Evolutionary conservation across 495 filamentous ascomycete genomes (phyloP), one percentile per base, ranked within the genome.

Genomic region (Xylaria palmicola): DNA sequence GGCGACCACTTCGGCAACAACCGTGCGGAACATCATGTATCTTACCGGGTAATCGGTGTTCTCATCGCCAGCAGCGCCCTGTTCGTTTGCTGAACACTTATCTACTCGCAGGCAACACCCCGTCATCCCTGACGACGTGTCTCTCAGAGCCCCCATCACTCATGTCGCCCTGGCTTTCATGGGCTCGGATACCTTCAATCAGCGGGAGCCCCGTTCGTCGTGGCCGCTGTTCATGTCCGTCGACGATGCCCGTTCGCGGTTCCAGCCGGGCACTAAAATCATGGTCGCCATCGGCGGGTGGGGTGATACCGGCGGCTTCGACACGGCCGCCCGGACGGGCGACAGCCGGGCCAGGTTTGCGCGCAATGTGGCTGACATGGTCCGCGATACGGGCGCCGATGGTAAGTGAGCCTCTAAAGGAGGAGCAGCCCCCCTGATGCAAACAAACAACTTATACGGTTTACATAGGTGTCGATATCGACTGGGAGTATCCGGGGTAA

Each of bases 401-500:
- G 87, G 84, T 69, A 52, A 54, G 69, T 68, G 2, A 8, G n/a
- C 29, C 29, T 34, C 22, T 1, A 32, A 13, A 19, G 6, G 2
- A 36, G 5, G 17, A 47, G 0, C 3, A 1, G 12, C 12, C 4
- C 13, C n/a, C n/a, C n/a, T n/a, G n/a, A 41, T 62, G 22, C n/a
- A 1, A 26, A 13, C 39, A 2, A 50, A 50, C 54, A 34, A 56
- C 29, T 20, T 22, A 60, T 50, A 48, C 17, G 52, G 19, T 57
- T n/a, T n/a, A 56, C 32, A 6, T 43, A 75, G 75, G 77, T 15
- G 73, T 84, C 70, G 89, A 92, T 60, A 84, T 91, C 56, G 88
- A 92, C 67, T 92, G 89, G 89, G 88, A 92, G 64, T 92, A 91
- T 68, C 88, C 89, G 1, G 88, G 78, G 81, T 83, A 68, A 63